Evolutionary conservation across 2,329 filamentous ascomycete species (phyloP), one percentile per base, ranked within the genome.

Genomic region (Fusarium nelsonii): DNA sequence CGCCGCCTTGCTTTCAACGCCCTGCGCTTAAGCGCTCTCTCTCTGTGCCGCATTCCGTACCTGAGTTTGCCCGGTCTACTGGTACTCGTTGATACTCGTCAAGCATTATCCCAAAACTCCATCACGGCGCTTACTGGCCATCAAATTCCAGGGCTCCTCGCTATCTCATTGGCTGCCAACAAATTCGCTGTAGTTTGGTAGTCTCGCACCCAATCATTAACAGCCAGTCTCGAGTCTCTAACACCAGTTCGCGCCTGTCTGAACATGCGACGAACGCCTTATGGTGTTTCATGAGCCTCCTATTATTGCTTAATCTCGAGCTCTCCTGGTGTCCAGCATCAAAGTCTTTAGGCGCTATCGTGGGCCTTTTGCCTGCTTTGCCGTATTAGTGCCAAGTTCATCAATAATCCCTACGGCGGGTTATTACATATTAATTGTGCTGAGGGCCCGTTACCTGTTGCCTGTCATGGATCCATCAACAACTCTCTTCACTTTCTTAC

Each of bases 401-500:
- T 66, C 48, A 44, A 50, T 45, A 52, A 63, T 58, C 64, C 54
- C 60, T 40, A 58, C 66, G 23, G 39, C 59, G 55, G 68, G 59
- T 64, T 65, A 58, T 60, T 70, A 65, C 73, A 73, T 74, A 75
- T 72, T 74, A 69, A 74, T 69, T 65, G 45, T 43, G 62, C 58
- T 34, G 50, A 66, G 32, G 43, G 23, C 58, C 55, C 57, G 65
- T 63, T 56, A 60, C 48, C 53, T 45, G 43, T 55, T 54, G 54
- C 61, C 68, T 66, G 49, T 46, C 76, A 88, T 88, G 86, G 86
- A 88, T 78, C 86, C 86, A 54, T 83, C 83, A 41, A 91, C 89
- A 23, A 90, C 90, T 62, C 87, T 92, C 71, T 85, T 91, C 76
- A 91, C 90, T 64, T 91, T 92, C 77, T 84, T 89, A 80, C 79